Evolutionary conservation across 2,329 filamentous ascomycete genomes (phyloP), one percentile per base, ranked within the genome.

Genomic region (Arthrobotrys musiformis): DNA sequence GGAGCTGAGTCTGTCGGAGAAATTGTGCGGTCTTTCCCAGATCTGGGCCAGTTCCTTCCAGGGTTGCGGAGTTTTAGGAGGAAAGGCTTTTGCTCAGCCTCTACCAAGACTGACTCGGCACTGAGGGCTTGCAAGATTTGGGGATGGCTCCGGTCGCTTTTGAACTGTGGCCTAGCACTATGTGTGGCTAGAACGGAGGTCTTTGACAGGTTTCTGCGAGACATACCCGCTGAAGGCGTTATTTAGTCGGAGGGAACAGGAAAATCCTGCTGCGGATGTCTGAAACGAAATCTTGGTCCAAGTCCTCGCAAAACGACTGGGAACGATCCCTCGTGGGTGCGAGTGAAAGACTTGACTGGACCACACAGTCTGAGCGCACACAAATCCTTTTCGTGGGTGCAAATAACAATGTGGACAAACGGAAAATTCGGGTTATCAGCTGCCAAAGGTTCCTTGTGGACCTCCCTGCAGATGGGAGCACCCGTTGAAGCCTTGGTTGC

Each of bases 211-310:
- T n/a, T 56, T 26, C 48, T 70, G 64, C 64, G 58, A 76, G 64
- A 76, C 72, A 76, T 64, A 76, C 48, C 64, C 72, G 64, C 63
- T 54, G 33, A 52, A 76, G 64, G 48, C 72, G 72, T 58, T 64
- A 48, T 66, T 15, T 52, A 30, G 42, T 70, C 28, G 35, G 44
- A 35, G 35, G 22, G 26, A 37, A n/a, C 28, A 35, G 44, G 54
- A 30, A 56, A 52, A 30, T 54, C 35, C 17, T 64, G 54, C 42
- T 52, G 64, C 44, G 58, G 64, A 64, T 30, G 52, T 63, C 37
- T 33, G 37, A 64, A 69, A 69, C 54, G 44, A 69, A 24, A 52
- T 30, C 40, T 48, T 44, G 35, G 44, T 56, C 63, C 46, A 4
- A 37, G 42, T 54, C 26, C 26, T 68, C 30, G 9, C 15, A 26